Evolutionary conservation across 2,329 filamentous ascomycete species (phyloP).

Genomic region (Pestalotiopsis sp.): DNA sequence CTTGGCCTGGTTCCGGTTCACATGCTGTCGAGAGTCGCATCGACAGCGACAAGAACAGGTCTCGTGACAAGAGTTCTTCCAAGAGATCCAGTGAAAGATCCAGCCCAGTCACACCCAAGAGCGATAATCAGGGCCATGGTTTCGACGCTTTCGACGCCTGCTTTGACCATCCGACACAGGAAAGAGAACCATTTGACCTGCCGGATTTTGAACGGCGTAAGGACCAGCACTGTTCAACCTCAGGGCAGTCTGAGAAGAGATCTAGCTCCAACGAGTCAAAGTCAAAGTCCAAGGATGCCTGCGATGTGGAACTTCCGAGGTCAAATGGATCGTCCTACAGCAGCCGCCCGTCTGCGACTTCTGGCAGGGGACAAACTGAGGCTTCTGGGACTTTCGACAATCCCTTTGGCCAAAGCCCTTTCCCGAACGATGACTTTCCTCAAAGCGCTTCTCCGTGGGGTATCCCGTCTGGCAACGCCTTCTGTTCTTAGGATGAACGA

Average conservation of each 20-base stretch:
- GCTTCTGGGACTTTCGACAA: background rate
- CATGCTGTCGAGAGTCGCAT: background rate
- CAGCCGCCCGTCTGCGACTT: background rate
- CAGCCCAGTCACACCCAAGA: background rate
- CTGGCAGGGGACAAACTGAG: background rate
- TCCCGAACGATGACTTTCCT: background rate
- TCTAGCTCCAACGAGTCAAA: background rate
- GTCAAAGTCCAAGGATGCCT: background rate
- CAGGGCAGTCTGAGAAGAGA: background rate
- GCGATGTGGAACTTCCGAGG: background rate
- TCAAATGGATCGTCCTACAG: background rate
- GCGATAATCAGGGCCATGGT: background rate
- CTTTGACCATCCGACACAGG: background rate
- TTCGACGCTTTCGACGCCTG: background rate
- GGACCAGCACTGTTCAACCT: background rate
- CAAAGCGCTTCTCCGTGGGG: background rate
- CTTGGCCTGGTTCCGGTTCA: background rate
- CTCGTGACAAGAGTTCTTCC: background rate
- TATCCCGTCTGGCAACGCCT: conserved; percentile 1
- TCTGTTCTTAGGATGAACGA: conserved; percentile 14
- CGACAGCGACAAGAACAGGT: background rate
- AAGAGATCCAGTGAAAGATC: background rate
- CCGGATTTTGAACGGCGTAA: background rate
- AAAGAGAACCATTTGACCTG: background rate
- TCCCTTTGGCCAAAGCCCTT: background rate